These are phyloP conservation scores for Monosporascus sp. DNA, from an alignment of 2,329 filamentous ascomycete genomes.

Conservation along the genomic window DNA sequence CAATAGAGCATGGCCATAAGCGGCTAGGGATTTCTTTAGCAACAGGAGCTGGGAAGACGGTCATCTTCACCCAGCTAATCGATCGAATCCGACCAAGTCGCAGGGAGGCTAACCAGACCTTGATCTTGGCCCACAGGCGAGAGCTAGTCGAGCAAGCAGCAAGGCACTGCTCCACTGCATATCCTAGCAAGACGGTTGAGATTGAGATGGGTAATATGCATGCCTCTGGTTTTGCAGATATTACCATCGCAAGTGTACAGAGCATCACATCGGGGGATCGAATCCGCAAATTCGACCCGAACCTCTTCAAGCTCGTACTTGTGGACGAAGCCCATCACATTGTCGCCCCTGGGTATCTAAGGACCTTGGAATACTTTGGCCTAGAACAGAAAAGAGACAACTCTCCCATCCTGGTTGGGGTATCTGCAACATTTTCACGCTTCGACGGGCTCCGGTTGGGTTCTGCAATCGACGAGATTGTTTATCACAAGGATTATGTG, in stretches of 20 bases:
- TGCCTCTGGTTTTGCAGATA: constrained; percentile 78
- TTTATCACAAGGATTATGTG: constrained; percentile 77
- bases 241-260: constrained; percentile 85
- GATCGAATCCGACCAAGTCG: constrained; percentile 60
- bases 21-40: constrained; percentile 80
- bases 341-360: constrained; percentile 75
- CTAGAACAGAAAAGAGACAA: constrained; percentile 45
- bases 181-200: constrained; percentile 76
- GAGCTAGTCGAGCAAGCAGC: constrained; percentile 95
- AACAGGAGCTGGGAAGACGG: constrained; percentile 86
- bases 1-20: constrained; percentile 67
- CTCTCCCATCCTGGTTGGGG: constrained; percentile 72
- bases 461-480: constrained; percentile 85
- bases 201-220: constrained; percentile 83
- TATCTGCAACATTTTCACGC: constrained; percentile 74
- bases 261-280: constrained; percentile 75
- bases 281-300: constrained; percentile 76
- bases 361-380: constrained; percentile 72
- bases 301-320: constrained; percentile 78
- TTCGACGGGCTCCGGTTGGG: constrained; percentile 82
- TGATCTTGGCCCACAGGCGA: constrained; percentile 87
- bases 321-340: constrained; percentile 98
- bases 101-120: constrained; percentile 62
- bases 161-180: constrained; percentile 72
- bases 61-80: constrained; percentile 95